Evolutionary conservation across 306 rosid species (phyloP), one percentile per base, ranked within the genome.

Genomic region (Prunus salicina): DNA sequence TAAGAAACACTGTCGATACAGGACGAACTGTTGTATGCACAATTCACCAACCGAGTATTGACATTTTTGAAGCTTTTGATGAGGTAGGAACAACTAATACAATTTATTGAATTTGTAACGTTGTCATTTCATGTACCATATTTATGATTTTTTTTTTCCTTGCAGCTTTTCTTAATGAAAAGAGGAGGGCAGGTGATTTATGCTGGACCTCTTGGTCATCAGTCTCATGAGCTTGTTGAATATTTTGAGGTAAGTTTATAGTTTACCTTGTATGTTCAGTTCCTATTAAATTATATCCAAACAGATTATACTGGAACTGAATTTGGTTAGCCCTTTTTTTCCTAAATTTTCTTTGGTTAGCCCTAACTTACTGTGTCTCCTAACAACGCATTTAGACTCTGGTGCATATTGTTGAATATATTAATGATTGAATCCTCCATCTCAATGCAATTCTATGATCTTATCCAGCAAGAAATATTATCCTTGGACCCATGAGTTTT

Each of bases 11-110:
- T 0, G 95, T 93, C 24, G 93, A 93, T 69, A 93, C 98, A 1
- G 95, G 98, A 75, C 83, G 96, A 84, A 93, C 98, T 19, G 98
- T 93, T 70, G 98, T 89, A 10, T 93, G 97, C 89, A 93, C 97
- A 47, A 93, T 93, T 87, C 97, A 93, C 75, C 97, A 93, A 75
- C 98, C 98, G 66, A 91, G 96, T 79, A 93, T 89, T 64, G 97
- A 91, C 80, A 93, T 93, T 75, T 93, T 93, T 73, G 97, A 93
- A 84, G 89, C 98, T 76, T 93, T 93, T 41, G 98, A 93, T 61
- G 96, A 93, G 91, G 91, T 91, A 78, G 67, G 18, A 28, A 38
- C 43, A 38, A 38, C 43, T 38, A 38, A 38, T 38, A 38, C 43
- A 14, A n/a, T 13, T 6, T 0, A 1, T 56, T 43, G 7, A 38